A percentile compares a stretch with the other conserved stretches of the same genome.
phyloP scores from a whole-genome alignment of 805 yeast genomes.

The Candida nanaspora region DNA sequence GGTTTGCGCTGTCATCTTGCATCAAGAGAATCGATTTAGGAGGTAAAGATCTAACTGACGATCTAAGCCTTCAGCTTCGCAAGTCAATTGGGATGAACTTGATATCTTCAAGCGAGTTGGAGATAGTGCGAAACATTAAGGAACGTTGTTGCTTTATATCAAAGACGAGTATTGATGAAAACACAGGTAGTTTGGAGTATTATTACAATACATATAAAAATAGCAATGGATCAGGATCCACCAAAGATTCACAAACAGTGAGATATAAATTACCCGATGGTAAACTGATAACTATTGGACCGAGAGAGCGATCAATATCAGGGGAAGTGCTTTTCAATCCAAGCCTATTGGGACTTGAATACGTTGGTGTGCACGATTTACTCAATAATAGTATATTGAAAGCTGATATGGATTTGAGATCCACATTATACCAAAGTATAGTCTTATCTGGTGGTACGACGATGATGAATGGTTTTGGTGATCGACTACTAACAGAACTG shows the following conservation, averaged over 20 bases:
- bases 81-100: conserved; percentile 53
- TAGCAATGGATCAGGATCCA: conserved; percentile 41
- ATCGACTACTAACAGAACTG: conserved; percentile 63
- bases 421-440: conserved; percentile 59
- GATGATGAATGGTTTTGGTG: conserved; percentile 70
- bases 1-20: conserved; percentile 70
- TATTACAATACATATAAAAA: conserved; percentile 9
- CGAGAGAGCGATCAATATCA: conserved; percentile 57
- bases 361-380: conserved; percentile 58
- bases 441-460: conserved; percentile 86
- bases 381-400: conserved; percentile 56
- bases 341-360: conserved; percentile 69
- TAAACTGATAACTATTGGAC: conserved; percentile 52
- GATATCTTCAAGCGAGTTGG: conserved; percentile 71
- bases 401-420: conserved; percentile 74
- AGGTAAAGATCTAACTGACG: conserved; percentile 80
- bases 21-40: conserved; percentile 73
- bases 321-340: conserved; percentile 85
- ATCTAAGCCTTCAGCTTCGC: conserved; percentile 61
- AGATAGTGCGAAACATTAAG: conserved; percentile 70
- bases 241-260: conserved; percentile 33
- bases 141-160: conserved; percentile 68
- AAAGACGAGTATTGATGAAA: conserved; percentile 26
- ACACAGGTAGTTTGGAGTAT: not conserved
- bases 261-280: conserved; percentile 80